phyloP scores from a whole-genome alignment of 2,329 filamentous ascomycete species.

The Botrytis fabae region DNA sequence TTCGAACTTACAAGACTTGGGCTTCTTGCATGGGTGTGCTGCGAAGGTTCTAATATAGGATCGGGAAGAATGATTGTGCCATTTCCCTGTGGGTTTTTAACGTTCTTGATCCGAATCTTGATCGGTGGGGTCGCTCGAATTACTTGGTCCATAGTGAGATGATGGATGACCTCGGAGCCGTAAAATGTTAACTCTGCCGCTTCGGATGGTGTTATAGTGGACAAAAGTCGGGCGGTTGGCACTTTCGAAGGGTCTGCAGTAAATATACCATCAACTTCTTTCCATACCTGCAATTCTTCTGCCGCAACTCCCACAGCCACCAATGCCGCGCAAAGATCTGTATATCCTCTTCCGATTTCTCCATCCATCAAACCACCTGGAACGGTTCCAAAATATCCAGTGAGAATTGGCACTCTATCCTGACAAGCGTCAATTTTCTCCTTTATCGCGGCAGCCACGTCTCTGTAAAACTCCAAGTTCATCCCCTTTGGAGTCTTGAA shows the following conservation, averaged over 20 bases:
- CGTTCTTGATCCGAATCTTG: constrained; percentile 87
- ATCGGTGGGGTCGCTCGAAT: constrained; percentile 79
- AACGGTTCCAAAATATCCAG: constrained; percentile 92
- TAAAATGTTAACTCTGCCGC: constrained; percentile 95
- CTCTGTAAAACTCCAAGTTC: constrained; percentile 68
- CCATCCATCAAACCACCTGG: constrained; percentile 85
- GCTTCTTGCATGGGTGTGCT: constrained; percentile 51
- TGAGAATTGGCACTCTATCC: constrained; percentile 73
- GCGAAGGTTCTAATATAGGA: constrained; percentile 52
- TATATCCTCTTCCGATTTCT: constrained; percentile 92
- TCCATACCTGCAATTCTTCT: constrained; percentile 94
- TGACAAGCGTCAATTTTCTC: constrained; percentile 66
- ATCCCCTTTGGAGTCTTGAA: constrained; percentile 60
- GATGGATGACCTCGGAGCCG: constrained; percentile 95
- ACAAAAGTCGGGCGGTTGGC: constrained; percentile 85
- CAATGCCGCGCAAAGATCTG: constrained; percentile 90
- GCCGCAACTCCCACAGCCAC: constrained; percentile 87
- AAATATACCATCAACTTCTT: constrained; percentile 97
- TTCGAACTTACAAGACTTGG: constrained; percentile 47
- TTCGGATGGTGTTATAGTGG: constrained; percentile 88
- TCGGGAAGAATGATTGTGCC: constrained; percentile 86
- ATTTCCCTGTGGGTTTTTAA: constrained; percentile 78
- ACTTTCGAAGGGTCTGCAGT: constrained; percentile 81
- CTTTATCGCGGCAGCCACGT: constrained; percentile 59
- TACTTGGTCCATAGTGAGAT: constrained; percentile 96